Conservation (phyloP, 2,329 filamentous ascomycete species). For the Simplicillium sp. region DNA sequence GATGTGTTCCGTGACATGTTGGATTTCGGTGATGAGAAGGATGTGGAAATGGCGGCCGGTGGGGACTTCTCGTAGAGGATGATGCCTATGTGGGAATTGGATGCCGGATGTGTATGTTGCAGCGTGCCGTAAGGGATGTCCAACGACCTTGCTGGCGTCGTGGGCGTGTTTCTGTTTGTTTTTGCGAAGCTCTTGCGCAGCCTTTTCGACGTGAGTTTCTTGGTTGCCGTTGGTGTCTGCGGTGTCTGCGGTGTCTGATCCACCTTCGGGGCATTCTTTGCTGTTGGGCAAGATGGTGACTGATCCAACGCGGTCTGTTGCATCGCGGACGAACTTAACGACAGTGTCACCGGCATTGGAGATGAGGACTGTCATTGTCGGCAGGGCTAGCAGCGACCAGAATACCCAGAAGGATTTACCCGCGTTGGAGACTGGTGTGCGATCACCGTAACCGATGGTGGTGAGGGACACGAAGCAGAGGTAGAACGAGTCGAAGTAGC, state of each 20-base stretch:
- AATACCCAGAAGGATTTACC: constrained; percentile 87
- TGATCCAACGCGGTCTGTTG: constrained; percentile 45
- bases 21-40: constrained; percentile 64
- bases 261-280: constrained; percentile 3
- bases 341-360: constrained; percentile 79
- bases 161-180: neutral
- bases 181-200: neutral
- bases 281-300: constrained; percentile 54
- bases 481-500: constrained; percentile 75
- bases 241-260: neutral
- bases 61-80: constrained; percentile 28
- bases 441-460: constrained; percentile 82
- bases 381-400: constrained; percentile 78
- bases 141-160: neutral
- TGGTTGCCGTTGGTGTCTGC: neutral
- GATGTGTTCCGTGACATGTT: constrained; percentile 51
- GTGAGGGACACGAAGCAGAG: constrained; percentile 77
- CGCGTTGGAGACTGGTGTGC: constrained; percentile 65
- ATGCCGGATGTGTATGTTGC: constrained; percentile 2
- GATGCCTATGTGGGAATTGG: constrained; percentile 20
- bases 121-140: constrained; percentile 3
- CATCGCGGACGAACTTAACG: constrained; percentile 50
- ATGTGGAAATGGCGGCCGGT: constrained; percentile 43
- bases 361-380: constrained; percentile 81
- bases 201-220: neutral